These are phyloP conservation scores for Mollisia scopiformis DNA, from an alignment of 2,329 filamentous ascomycete species.

Conservation along the genomic window DNA sequence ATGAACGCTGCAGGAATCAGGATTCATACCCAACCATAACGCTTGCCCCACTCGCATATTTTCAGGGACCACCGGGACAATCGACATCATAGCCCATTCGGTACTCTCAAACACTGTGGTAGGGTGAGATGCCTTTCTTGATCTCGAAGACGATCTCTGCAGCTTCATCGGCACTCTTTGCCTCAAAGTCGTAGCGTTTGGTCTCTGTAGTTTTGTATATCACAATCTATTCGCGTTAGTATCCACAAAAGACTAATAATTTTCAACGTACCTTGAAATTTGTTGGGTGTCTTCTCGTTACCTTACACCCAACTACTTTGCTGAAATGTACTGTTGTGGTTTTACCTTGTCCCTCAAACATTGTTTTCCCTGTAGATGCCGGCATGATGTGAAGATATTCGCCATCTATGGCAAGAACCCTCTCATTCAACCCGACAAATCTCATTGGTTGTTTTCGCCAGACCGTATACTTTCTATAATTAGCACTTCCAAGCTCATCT, in stretches of 20 bases:
- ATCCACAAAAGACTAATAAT: slow-evolving; percentile 66
- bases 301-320: slow-evolving; percentile 81
- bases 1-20: too few relatives aligned
- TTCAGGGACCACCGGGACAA: too few relatives aligned
- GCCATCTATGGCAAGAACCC: slow-evolving; percentile 78
- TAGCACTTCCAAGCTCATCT: slow-evolving; percentile 58
- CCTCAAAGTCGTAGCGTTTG: slow-evolving; percentile 85
- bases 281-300: slow-evolving; percentile 77
- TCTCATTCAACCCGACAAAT: slow-evolving; percentile 75
- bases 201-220: slow-evolving; percentile 77
- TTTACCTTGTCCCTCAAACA: slow-evolving; percentile 67
- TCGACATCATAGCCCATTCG: too few relatives aligned
- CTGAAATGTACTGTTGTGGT: slow-evolving; percentile 82
- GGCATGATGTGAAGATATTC: slow-evolving; percentile 89
- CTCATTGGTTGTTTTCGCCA: slow-evolving; percentile 83
- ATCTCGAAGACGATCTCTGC: slow-evolving; percentile 79
- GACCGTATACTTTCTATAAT: slow-evolving; percentile 78
- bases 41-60: too few relatives aligned
- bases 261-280: slow-evolving; percentile 70
- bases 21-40: too few relatives aligned
- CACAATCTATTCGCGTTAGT: slow-evolving; percentile 55
- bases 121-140: slow-evolving; percentile 74
- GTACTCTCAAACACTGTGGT: slow-evolving; percentile 43
- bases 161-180: slow-evolving; percentile 71
- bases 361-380: slow-evolving; percentile 64